Conservation (phyloP, 164 flowering plant genomes). For the Tetrastigma voinierianum region DNA sequence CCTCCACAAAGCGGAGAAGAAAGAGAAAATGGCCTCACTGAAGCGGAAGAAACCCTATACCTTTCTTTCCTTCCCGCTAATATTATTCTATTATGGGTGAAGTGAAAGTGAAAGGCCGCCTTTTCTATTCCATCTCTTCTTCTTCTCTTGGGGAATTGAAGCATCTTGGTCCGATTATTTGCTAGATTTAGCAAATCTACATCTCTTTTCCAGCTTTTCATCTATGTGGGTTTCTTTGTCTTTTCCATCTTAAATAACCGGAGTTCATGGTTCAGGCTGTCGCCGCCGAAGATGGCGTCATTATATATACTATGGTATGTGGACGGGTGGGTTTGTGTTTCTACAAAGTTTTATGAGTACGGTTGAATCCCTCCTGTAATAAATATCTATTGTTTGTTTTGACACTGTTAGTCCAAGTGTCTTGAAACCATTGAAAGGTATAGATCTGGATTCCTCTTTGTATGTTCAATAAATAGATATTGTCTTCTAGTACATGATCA, state of each 20-base stretch:
- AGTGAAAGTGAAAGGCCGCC: background rate
- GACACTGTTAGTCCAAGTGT: background rate
- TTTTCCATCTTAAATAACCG: background rate
- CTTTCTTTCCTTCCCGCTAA: background rate
- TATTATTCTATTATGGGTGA: background rate
- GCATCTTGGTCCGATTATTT: slow-evolving; percentile 34
- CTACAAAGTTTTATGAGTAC: background rate
- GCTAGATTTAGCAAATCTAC: slow-evolving; percentile 10
- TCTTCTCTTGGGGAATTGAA: slow-evolving; percentile 30
- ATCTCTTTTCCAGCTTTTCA: background rate
- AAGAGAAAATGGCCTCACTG: slow-evolving; percentile 16
- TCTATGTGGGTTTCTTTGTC: slow-evolving; percentile 4
- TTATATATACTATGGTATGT: background rate
- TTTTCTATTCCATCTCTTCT: background rate
- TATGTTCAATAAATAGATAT: background rate
- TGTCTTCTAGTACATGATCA: background rate
- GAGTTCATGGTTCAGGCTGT: background rate
- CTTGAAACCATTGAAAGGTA: background rate
- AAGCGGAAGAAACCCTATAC: slow-evolving; percentile 40
- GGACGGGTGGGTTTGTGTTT: background rate
- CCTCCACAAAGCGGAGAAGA: slow-evolving; percentile 8
- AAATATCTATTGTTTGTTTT: background rate
- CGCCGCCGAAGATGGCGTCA: background rate
- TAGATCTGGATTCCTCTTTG: slow-evolving; percentile 9
- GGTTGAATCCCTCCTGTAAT: background rate